Evolutionary conservation across 2,329 filamentous ascomycete species (phyloP), one percentile per base, ranked within the genome.

Genomic region (Colletotrichum kahawae): DNA sequence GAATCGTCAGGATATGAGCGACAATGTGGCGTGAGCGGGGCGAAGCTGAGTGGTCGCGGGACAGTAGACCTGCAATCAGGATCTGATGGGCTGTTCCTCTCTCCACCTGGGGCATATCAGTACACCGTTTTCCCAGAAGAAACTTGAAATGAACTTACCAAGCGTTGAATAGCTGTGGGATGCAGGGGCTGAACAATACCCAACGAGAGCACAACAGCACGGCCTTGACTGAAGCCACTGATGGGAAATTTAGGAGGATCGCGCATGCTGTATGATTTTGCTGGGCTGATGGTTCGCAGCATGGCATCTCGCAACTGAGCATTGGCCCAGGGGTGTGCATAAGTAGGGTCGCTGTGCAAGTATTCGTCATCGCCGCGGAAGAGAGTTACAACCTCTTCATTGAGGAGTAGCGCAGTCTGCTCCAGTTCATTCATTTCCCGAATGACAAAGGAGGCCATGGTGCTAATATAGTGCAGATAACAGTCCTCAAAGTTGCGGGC

Each of bases 141-240:
- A 29, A 24, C 2, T 57, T 6, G 7, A 7, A 8, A 4, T 13
- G 4, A 14, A 77, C 84, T 76, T 79, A 86, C 84, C 36, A 87
- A 78, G 34, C 80, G 79, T 12, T 81, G 77, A 34, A 87, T 79
- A 33, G 80, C 78, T 4, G 81, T 78, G 4, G 84, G 82, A 7
- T 81, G 81, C 6, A 87, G 79, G 1, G 83, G 79, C 64, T 84
- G 82, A 16, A 87, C 72, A 27, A 87, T 80, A 9, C 85, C 82
- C n/a, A 85, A 79, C 7, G 82, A 83, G n/a, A 87, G 79, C 6
- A 82, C 59, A n/a, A 72, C 56, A 21, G 68, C 65, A 38, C 76
- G 75, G 21, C 75, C 76, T 14, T 75, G 38, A 12, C 63, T 75
- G 21, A 77, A 74, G 21, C 71, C 68, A 33, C 71, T 77, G 27